A percentile compares a stretch with the other conserved stretches of the same genome.
These are phyloP conservation scores for Phytophthora sojae DNA, from an alignment of 352 stramenopile genomes.

Conservation along the genomic window DNA sequence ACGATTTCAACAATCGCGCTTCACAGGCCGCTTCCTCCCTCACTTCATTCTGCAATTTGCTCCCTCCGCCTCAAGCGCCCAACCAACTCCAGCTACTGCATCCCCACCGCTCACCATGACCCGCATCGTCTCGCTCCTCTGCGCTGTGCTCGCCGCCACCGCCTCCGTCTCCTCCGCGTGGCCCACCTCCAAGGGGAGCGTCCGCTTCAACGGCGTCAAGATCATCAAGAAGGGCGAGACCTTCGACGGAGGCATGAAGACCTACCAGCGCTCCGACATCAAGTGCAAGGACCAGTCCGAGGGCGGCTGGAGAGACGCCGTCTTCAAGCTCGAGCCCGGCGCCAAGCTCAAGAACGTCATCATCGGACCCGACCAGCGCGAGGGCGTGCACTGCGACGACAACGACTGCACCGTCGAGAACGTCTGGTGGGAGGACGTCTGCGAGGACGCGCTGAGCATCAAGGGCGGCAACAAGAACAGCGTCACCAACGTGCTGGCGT, in stretches of 20 bases:
- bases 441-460: constrained; percentile 48
- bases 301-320: constrained; percentile 20
- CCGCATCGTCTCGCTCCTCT: constrained; percentile 20
- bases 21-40: neutral
- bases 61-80: constrained; percentile 19
- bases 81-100: neutral
- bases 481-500: constrained; percentile 40
- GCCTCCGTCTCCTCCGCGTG: constrained; percentile 24
- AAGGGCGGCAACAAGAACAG: constrained; percentile 47
- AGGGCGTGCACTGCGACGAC: constrained; percentile 39
- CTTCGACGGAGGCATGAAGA: constrained; percentile 66
- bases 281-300: constrained; percentile 39
- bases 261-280: constrained; percentile 57
- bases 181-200: constrained; percentile 30
- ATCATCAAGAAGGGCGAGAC: constrained; percentile 44
- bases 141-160: constrained; percentile 17
- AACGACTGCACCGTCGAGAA: constrained; percentile 40
- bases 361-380: constrained; percentile 39
- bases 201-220: constrained; percentile 33
- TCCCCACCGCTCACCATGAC: constrained; percentile 4
- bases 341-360: constrained; percentile 50
- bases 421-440: constrained; percentile 43
- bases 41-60: constrained; percentile 37
- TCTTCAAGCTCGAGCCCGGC: constrained; percentile 40
- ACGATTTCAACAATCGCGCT: neutral